Percentiles rank a stretch among this genome's conserved stretches.
Evolutionary conservation across 2,329 filamentous ascomycete genomes (phyloP).

Genomic region (Botryosphaeria dothidea): DNA sequence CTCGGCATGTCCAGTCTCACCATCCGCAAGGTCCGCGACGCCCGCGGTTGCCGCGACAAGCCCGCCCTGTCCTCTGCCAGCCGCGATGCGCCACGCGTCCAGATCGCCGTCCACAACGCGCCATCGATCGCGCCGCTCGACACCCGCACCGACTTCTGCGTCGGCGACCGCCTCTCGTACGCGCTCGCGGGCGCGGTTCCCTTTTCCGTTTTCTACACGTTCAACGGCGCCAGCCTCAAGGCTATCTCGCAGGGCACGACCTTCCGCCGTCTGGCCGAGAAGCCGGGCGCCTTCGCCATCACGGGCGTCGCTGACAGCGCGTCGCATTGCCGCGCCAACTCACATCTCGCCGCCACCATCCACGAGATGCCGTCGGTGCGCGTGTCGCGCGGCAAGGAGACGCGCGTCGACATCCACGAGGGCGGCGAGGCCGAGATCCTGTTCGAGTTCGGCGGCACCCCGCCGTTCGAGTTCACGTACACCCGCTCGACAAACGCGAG

Average conservation of each 20-base stretch:
- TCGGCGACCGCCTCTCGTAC: conserved; percentile 92
- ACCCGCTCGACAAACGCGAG: conserved; percentile 88
- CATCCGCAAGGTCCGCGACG: conserved; percentile 86
- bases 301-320: conserved; percentile 85
- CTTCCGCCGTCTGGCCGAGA: conserved; percentile 91
- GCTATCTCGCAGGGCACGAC: conserved; percentile 77
- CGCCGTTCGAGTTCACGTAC: conserved; percentile 97
- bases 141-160: conserved; percentile 83
- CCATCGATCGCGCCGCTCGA: conserved; percentile 89
- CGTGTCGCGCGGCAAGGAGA: conserved; percentile 79
- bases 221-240: conserved; percentile 75
- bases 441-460: conserved; percentile 93
- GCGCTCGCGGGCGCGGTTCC: conserved; percentile 87
- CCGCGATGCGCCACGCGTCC: conserved; percentile 71
- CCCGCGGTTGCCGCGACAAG: conserved; percentile 79
- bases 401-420: conserved; percentile 91
- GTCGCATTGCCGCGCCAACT: conserved; percentile 79
- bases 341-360: conserved; percentile 78
- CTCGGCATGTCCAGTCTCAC: conserved; percentile 87
- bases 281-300: conserved; percentile 84
- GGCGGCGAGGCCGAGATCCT: conserved; percentile 90
- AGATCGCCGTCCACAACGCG: conserved; percentile 90
- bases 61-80: conserved; percentile 52
- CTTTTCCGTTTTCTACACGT: conserved; percentile 90
- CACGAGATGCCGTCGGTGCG: conserved; percentile 90